Base-by-base conservation (phyloP, 1,139 yeast species). In the Suhomyces yuchorum region DNA sequence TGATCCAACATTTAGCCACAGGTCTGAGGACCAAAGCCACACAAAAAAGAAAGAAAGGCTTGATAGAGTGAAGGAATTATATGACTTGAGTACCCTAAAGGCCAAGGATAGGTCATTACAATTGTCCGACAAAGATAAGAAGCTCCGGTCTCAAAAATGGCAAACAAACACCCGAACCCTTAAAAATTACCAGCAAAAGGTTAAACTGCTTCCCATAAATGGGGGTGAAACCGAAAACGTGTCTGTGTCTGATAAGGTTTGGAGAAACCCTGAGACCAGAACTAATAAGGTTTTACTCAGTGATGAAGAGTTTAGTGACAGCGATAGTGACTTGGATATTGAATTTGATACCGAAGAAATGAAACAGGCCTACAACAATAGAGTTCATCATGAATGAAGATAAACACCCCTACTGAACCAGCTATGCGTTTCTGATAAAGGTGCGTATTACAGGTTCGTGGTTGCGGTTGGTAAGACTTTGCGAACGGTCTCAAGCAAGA, bases 1-100 rank as follows among this genome's bases (percentile, higher is more conserved):
- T 57, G 84, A 80, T 59, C 84, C 85, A 1, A 76, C 81, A 14
- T 37, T 43, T 12, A 35, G 28, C 26, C 41, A 40, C 11, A 40
- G 32, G 19, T 20, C 22, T 8, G 51, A 40, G 4, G 47, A 44
- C 8, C 39, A 23, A 33, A 56, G 57, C 37, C 58, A 60, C 4
- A 45, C 53, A 2, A 50, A 51, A 22, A 53, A 53, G 35, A 50
- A 55, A 35, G 51, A 49, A 8, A 56, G 56, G 33, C 33, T 53
- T 52, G 40, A 54, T 51, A 26, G 60, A 42, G 53, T 51, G 47
- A 30, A 60, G 37, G 73, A 68, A 40, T 52, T 68, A 18, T 54
- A 63, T 30, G 62, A 63, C 22, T 49, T 68, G 18, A 64, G 70
- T 42, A 50, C 44, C 28, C 47, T 44, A n/a, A 54, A 51, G 32